Evolutionary conservation across 352 stramenopile genomes (phyloP), one percentile per base, ranked within the genome.

Genomic region (Phytophthora foliorum): DNA sequence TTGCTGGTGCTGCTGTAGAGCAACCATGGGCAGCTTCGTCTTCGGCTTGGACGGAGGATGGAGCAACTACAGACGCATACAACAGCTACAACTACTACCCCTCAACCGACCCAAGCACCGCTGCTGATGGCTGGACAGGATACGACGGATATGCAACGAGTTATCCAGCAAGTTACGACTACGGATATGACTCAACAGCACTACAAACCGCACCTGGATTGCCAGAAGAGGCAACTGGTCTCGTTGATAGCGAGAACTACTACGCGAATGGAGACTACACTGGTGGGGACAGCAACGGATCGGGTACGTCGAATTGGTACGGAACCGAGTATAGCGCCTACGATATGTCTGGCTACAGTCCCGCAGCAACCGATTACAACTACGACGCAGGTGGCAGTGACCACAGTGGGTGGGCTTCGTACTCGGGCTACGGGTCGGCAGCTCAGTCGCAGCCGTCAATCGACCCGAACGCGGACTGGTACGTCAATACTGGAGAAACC

Each of bases 251-350:
- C 29, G 42, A 13, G 2, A 64, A 42, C n/a, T 77, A 77, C 49
- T 77, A 67, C 34, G 49, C 54, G 17, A 63, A 42, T 45, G 54
- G 41, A 34, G 49, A 27, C 16, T 68, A 68, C 57, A 41, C 34
- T 49, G 56, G 16, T n/a, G 58, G 34, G 38, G 10, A 19, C 10
- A 52, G 13, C 34, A 65, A 61, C 25, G 51, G 11, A 46, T 61
- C 67, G 6, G 31, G n/a, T 9, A 31, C 17, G 19, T 60, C 65
- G 5, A 67, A 75, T 10, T 66, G 60, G 61, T 77, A 67, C 38
- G 73, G 68, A 36, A 55, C 67, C 8, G 69, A 66, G 27, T 75
- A 72, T 57, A 73, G 57, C 42, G 38, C 36, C n/a, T 76, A 80
- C 57, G 63, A 78, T 17, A 66, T 67, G 38, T 57, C 64, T 2